Percentiles rank a stretch among this genome's conserved stretches.
Conservation (phyloP, 75 land plant species). For the Cryptomeria japonica region DNA sequence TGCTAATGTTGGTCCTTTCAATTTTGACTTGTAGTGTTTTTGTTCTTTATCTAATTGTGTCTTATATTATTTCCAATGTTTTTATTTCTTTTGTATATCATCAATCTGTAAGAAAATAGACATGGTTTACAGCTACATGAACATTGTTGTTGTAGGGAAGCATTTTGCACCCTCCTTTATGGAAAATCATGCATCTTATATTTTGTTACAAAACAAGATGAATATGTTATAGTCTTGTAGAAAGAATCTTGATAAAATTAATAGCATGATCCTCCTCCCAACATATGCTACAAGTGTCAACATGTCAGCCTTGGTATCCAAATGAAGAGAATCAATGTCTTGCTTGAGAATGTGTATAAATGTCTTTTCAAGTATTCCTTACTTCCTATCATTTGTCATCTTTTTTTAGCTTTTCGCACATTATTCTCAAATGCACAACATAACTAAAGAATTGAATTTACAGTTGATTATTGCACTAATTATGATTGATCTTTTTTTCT, state of each 20-base stretch:
- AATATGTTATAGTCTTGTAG: background rate
- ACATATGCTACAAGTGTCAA: background rate
- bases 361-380: background rate
- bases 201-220: background rate
- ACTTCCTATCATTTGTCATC: background rate
- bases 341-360: background rate
- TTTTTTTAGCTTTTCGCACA: background rate
- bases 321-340: background rate
- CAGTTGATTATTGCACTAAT: background rate
- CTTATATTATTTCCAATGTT: background rate
- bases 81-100: background rate
- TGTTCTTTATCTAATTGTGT: background rate
- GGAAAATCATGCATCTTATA: background rate
- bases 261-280: background rate
- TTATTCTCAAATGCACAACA: background rate
- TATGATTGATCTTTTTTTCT: conserved; percentile 9
- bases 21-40: background rate
- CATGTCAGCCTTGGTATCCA: background rate
- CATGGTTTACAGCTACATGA: background rate
- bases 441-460: background rate
- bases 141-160: background rate
- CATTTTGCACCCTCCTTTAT: background rate
- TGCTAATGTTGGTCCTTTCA: background rate
- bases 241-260: background rate
- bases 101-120: background rate